Base-by-base conservation (phyloP, 1,139 yeast genomes). In the Pichia sp. region DNA sequence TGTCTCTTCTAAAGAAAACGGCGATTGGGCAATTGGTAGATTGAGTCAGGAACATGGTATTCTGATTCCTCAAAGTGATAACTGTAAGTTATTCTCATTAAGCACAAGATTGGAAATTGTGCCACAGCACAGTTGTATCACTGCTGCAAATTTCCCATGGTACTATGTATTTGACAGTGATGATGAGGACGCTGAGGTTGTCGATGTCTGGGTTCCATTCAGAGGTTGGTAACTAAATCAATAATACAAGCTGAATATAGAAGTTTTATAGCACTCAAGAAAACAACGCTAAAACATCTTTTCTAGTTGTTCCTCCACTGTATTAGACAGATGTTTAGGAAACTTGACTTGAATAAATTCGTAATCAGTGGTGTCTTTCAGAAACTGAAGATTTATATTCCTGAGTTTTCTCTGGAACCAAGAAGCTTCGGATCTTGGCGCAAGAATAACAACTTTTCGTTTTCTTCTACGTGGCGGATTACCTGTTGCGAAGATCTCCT, bases 101-200 rank as follows among this genome's bases (percentile, higher is more conserved):
- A 82, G 87, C 2, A 67, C 77, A 2, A 67, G 69, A 35, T 64
- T 82, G 7, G 60, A 63, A 30, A 63, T 83, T 27, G 50, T 74
- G 21, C 88, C 91, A 1, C 91, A 83, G 51, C 93, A 83, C 53
- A 64, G 77, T 11, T 83, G 94, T 55, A 82, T 83, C 40, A 72
- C 84, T 1, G 82, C 84, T 31, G 77, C 79, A 6, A 64, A 75
- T 14, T 77, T 67, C 53, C 74, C 76, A 3, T 75, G 72, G 64
- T 79, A 66, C 56, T 79, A 60, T 53, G 24, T 47, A n/a, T 64
- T 74, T 17, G 69, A 64, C 10, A 70, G 67, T 21, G 43, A 36
- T 20, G 39, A 39, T 10, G 69, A 66, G 17, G 32, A 35, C 19
- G 42, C 35, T 6, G 22, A 30, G 14, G 77, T 81, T 3, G 67